A percentile compares a stretch with the other conserved stretches of the same genome.
These are phyloP conservation scores for Prunus mume DNA, from an alignment of 306 rosid genomes.

Conservation along the genomic window DNA sequence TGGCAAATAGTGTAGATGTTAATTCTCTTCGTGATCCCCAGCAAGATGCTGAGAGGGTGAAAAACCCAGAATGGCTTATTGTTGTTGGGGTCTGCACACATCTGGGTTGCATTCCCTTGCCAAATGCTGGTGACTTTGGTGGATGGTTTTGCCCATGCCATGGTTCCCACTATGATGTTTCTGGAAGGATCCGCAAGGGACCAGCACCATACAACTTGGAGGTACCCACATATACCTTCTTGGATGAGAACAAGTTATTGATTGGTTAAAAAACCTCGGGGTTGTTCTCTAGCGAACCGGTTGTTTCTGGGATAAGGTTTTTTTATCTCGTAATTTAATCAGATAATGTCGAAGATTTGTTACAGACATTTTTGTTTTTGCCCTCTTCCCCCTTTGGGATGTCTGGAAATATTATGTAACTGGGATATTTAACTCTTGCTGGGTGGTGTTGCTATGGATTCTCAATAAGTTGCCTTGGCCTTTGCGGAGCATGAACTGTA, in stretches of 20 bases:
- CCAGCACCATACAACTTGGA: constrained; percentile 89
- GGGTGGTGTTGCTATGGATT: constrained; percentile 33
- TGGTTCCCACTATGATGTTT: constrained; percentile 81
- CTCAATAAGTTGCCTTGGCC: constrained; percentile 42
- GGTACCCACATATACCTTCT: constrained; percentile 75
- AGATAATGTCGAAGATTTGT: constrained; percentile 56
- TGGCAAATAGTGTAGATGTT: constrained; percentile 75
- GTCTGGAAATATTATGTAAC: constrained; percentile 38
- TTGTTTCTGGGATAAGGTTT: constrained; percentile 5
- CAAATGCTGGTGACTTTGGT: constrained; percentile 84
- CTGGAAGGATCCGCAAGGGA: constrained; percentile 84
- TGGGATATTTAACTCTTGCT: constrained; percentile 19
- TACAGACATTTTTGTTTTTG: constrained; percentile 29
- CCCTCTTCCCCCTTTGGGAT: constrained; percentile 15
- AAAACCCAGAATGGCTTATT: constrained; percentile 81
- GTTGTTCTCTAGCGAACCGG: constrained; percentile 6
- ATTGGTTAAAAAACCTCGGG: constrained; percentile 50
- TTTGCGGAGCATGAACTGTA: constrained; percentile 25
- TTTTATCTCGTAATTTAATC: constrained; percentile 18
- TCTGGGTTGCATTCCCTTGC: constrained; percentile 88
- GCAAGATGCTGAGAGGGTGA: constrained; percentile 65
- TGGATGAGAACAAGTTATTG: constrained; percentile 66
- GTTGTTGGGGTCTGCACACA: constrained; percentile 88
- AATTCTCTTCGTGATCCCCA: constrained; percentile 81
- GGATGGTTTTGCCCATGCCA: constrained; percentile 97